These are phyloP conservation scores for Pseudogymnoascus sp. DNA, from an alignment of 2,329 filamentous ascomycete species.

Conservation along the genomic window DNA sequence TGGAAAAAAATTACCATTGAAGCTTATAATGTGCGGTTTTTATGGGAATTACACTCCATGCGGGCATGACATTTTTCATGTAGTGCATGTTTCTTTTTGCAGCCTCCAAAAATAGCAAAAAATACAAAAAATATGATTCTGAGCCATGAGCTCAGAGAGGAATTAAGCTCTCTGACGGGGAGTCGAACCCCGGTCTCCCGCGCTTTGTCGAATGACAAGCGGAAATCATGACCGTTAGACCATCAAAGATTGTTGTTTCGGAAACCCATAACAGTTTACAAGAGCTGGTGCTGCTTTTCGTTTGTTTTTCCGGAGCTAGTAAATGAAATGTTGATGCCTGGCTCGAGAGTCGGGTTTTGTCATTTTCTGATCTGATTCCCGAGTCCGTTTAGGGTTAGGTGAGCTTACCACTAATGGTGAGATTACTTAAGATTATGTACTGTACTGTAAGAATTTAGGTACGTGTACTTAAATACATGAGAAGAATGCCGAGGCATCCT, in stretches of 20 bases:
- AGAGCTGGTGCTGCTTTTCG: not conserved
- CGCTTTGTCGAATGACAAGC: constrained; percentile 26
- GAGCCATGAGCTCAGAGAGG: constrained; percentile 9
- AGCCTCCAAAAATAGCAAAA: not conserved
- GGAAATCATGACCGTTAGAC: constrained; percentile 33
- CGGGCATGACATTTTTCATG: not conserved
- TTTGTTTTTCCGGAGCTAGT: not conserved
- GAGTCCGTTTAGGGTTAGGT: too few species aligned
- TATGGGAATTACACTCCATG: not conserved
- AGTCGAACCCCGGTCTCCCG: constrained; percentile 14
- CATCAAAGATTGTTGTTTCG: constrained; percentile 23
- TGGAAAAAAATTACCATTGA: not conserved
- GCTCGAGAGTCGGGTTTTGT: not conserved
- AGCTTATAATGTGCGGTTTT: not conserved
- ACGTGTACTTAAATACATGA: too few species aligned
- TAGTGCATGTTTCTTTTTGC: not conserved
- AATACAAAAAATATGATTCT: not conserved
- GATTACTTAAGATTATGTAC: too few species aligned
- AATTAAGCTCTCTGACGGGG: constrained; percentile 9
- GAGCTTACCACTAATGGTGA: too few species aligned
- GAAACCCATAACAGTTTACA: too few species aligned
- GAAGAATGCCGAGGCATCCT: too few species aligned
- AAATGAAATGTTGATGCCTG: not conserved
- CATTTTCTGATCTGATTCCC: not conserved
- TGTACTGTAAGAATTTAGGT: too few species aligned